These are phyloP conservation scores for Saccharomycopsis lassenensis DNA, from an alignment of 805 yeast species.

Conservation along the genomic window DNA sequence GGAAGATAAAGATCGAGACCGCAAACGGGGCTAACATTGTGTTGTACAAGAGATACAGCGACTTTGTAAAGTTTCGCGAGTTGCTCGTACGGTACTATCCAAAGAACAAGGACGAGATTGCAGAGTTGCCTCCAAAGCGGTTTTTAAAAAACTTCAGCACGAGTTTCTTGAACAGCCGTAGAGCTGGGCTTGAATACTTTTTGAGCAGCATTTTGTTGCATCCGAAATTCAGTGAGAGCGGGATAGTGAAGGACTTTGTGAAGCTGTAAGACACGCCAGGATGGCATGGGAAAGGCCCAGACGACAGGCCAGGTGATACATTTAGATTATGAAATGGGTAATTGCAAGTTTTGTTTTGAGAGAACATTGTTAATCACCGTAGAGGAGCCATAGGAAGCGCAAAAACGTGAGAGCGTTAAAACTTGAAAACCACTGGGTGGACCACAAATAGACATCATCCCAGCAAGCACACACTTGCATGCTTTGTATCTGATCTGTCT, in stretches of 20 bases:
- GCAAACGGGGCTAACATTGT: constrained; percentile 8
- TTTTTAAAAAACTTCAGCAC: constrained; percentile 13
- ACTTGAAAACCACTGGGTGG: too few relatives aligned
- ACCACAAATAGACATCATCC: too few relatives aligned
- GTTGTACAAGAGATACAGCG: constrained; percentile 16
- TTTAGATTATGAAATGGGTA: too few relatives aligned
- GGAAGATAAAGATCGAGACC: constrained; percentile 17
- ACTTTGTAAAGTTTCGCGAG: constrained; percentile 13
- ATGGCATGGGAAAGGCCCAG: too few relatives aligned
- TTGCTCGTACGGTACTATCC: constrained; percentile 14
- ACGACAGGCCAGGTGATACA: too few relatives aligned
- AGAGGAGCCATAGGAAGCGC: too few relatives aligned
- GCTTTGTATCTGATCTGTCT: too few relatives aligned
- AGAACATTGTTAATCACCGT: too few relatives aligned
- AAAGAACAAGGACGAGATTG: constrained; percentile 12
- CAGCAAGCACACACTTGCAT: too few relatives aligned
- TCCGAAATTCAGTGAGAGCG: constrained; percentile 12
- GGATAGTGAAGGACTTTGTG: constrained; percentile 16
- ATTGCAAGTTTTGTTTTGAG: too few relatives aligned
- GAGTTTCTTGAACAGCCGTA: constrained; percentile 10
- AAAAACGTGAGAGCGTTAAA: too few relatives aligned
- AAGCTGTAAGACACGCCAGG: too few relatives aligned
- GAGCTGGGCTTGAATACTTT: constrained; percentile 17
- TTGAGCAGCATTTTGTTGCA: constrained; percentile 13
- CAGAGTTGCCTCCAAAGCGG: constrained; percentile 13